Base-by-base conservation (phyloP, 2,329 filamentous ascomycete genomes). In the Colletotrichum lini region DNA sequence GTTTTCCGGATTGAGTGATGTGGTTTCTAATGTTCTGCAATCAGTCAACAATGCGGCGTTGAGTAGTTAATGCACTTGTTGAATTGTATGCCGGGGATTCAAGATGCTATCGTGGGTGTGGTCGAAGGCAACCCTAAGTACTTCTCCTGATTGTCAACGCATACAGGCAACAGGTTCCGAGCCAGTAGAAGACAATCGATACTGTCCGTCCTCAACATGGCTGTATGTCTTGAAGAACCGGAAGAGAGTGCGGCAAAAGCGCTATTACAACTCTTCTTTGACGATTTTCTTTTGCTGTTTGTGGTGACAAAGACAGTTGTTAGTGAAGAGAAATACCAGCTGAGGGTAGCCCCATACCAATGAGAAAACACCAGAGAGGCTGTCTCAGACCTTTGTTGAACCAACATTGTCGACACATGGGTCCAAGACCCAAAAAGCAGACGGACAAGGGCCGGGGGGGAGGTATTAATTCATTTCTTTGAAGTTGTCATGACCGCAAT, bases 401-500 rank as follows among this genome's bases (percentile, higher is more conserved):
- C 13, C 18, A 42, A 56, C n/a, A n/a, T 18, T 50, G 4, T 18
- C 5, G 35, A 10, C 45, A 50, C 15, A 18, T 13, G 7, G 18
- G 15, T 38, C 35, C 52, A 30, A 38, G 10, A 42, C 45, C 21
- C 21, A 38, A 53, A 45, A 35, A 30, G 59, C 18, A 23, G 6
- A 35, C 4, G 40, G 35, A 23, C 35, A 44, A 59, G 40, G 35
- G 52, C 9, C 26, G 40, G 52, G 58, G 58, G 44, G 56, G 65
- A 52, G 56, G 65, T 45, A 69, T 47, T 53, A 69, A 60, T 72
- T 72, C 65, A 64, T 72, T 72, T 69, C 58, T 69, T 72, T 72
- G 52, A 63, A 47, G 53, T 59, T 45, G 58, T 69, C 58, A 54
- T 53, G 65, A 68, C 59, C 54, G 65, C 60, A 61, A 69, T 72